Conservation (phyloP, 345 rosid species). For the Aethionema arabicum region DNA sequence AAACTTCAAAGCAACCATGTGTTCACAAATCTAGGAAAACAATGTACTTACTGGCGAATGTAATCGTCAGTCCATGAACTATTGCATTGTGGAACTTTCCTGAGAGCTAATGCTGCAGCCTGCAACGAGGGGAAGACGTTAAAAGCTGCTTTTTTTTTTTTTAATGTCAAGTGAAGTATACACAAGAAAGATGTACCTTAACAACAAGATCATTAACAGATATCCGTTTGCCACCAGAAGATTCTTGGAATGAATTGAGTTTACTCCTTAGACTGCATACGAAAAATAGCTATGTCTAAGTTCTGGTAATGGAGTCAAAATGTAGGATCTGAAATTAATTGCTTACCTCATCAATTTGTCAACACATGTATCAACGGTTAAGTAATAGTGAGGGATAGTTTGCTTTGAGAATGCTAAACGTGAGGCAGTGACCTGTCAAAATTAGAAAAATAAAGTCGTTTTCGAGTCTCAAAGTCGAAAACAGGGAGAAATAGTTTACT, state of each 20-base stretch:
- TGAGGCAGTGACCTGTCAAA: constrained; percentile 83
- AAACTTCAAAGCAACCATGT: too few relatives aligned
- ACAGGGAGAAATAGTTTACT: background rate
- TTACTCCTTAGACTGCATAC: constrained; percentile 68
- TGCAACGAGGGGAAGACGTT: constrained; percentile 30
- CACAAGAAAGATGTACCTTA: constrained; percentile 56
- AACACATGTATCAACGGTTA: constrained; percentile 89
- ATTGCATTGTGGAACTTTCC: constrained; percentile 91
- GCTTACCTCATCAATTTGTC: constrained; percentile 88
- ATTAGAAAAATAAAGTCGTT: constrained; percentile 25
- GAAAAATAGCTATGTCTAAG: constrained; percentile 21
- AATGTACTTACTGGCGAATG: constrained; percentile 81
- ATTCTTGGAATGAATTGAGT: constrained; percentile 82
- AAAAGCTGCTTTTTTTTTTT: constrained; percentile 4
- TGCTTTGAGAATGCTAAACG: constrained; percentile 92
- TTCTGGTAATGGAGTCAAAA: background rate
- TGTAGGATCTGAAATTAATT: constrained; percentile 12
- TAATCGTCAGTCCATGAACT: constrained; percentile 94
- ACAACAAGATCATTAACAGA: constrained; percentile 96
- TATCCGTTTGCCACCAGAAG: constrained; percentile 88
- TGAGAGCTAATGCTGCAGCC: constrained; percentile 98
- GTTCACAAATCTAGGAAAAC: background rate
- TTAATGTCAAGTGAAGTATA: constrained; percentile 2
- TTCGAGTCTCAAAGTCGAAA: constrained; percentile 14
- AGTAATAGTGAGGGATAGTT: constrained; percentile 93